Evolutionary conservation across 495 filamentous ascomycete species (phyloP).

Genomic region (Podospora australis): DNA sequence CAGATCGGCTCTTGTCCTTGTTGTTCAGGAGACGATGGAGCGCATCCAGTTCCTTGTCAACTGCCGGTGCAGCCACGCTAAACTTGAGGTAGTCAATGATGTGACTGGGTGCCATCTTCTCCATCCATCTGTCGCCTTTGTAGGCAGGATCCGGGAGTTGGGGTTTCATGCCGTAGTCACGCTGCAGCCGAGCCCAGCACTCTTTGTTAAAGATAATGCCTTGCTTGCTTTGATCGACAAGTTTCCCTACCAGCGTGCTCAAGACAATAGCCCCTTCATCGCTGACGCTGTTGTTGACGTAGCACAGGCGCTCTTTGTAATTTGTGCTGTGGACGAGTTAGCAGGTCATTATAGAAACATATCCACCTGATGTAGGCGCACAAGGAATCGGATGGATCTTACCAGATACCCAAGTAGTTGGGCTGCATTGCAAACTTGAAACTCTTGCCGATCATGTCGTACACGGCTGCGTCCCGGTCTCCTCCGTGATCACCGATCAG

Average conservation of each 20-base stretch:
- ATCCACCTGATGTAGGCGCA: no score
- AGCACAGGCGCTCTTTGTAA: slow-evolving; percentile 66
- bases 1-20: slow-evolving; percentile 10
- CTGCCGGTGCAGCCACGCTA: slow-evolving; percentile 46
- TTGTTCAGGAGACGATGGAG: slow-evolving; percentile 33
- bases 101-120: slow-evolving; percentile 39
- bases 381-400: no score
- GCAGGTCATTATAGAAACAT: no score
- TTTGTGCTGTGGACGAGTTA: no score
- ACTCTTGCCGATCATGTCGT: slow-evolving; percentile 45
- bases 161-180: slow-evolving; percentile 30
- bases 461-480: slow-evolving; percentile 13
- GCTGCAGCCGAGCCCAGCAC: slow-evolving; percentile 48
- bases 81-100: slow-evolving; percentile 75
- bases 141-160: slow-evolving; percentile 38
- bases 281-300: slow-evolving; percentile 51
- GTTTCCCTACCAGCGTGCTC: slow-evolving; percentile 62
- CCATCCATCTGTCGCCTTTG: slow-evolving; percentile 27
- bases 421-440: slow-evolving; percentile 62
- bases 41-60: slow-evolving; percentile 42
- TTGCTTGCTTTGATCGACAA: slow-evolving; percentile 79
- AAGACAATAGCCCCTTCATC: slow-evolving; percentile 51
- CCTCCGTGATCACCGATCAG: slow-evolving; percentile 25
- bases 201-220: slow-evolving; percentile 59
- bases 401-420: slow-evolving; percentile 64